phyloP scores from a whole-genome alignment of 345 rosid genomes.

The Citrus reticulata region DNA sequence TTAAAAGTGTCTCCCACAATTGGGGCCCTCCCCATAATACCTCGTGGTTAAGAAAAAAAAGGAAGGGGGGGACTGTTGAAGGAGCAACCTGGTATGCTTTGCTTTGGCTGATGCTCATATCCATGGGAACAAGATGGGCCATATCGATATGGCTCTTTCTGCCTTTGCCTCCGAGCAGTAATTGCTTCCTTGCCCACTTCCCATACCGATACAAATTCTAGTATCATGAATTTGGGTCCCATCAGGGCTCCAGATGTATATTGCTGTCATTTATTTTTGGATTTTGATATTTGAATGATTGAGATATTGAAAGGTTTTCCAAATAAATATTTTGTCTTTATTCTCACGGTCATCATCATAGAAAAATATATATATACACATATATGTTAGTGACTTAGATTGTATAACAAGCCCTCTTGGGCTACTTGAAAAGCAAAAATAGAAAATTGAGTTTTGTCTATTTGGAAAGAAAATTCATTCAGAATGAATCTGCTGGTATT shows the following conservation, averaged over 20 bases:
- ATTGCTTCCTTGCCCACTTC: slow-evolving; percentile 24
- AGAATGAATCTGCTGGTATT: too few species aligned
- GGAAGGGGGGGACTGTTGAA: background rate
- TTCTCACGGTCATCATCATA: too few species aligned
- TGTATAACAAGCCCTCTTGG: too few species aligned
- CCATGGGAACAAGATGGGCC: slow-evolving; percentile 37
- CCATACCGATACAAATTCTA: slow-evolving; percentile 28
- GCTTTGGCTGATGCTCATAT: slow-evolving; percentile 24
- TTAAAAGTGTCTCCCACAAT: rapidly evolving
- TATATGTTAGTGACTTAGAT: too few species aligned
- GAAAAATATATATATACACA: too few species aligned
- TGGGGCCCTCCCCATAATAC: rapidly evolving
- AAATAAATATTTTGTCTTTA: too few species aligned
- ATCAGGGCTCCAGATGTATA: slow-evolving; percentile 16
- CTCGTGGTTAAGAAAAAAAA: too few species aligned
- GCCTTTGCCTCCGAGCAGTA: slow-evolving; percentile 17
- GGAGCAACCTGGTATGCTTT: slow-evolving; percentile 29
- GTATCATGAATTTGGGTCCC: slow-evolving; percentile 21
- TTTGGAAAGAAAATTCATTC: too few species aligned
- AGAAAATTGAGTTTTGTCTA: too few species aligned
- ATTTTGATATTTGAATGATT: slow-evolving; percentile 22
- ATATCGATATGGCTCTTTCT: slow-evolving; percentile 37
- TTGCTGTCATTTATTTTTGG: slow-evolving; percentile 20
- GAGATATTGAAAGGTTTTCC: background rate
- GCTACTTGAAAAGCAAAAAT: too few species aligned